phyloP scores from a whole-genome alignment of 345 rosid species.

The Salix caprea region DNA sequence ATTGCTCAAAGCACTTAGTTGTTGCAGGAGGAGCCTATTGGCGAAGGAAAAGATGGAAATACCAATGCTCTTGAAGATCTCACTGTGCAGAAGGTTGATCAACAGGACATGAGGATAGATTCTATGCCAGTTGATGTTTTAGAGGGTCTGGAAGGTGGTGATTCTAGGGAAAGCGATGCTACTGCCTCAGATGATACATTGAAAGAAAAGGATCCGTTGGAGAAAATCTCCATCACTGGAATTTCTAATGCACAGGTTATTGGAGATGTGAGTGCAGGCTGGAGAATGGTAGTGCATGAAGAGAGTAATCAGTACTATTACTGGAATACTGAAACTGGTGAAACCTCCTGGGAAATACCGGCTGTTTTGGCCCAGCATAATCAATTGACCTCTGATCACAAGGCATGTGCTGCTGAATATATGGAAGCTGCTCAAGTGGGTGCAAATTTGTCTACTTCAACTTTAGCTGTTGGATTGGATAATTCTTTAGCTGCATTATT shows the following conservation, averaged over 20 bases:
- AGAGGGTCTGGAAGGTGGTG: conserved; percentile 26
- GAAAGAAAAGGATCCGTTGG: conserved; percentile 34
- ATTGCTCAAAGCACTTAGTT: conserved; percentile 13
- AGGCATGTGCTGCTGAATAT: conserved; percentile 28
- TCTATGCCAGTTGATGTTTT: conserved; percentile 24
- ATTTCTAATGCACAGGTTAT: conserved; percentile 38
- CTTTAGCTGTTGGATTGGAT: conserved; percentile 24
- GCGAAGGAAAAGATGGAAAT: conserved; percentile 33
- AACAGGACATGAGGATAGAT: conserved; percentile 31
- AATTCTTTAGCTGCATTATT: conserved; percentile 28
- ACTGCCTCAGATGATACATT: conserved; percentile 23
- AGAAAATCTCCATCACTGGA: conserved; percentile 35
- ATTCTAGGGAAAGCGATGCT: conserved; percentile 27
- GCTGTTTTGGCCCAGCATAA: conserved; percentile 42
- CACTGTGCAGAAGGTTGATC: conserved; percentile 22
- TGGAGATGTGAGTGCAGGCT: conserved; percentile 50
- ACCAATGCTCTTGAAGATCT: conserved; percentile 27
- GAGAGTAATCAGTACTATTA: conserved; percentile 85
- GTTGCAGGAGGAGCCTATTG: conserved; percentile 40
- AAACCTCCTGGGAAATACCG: conserved; percentile 96
- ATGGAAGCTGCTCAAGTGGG: conserved; percentile 27
- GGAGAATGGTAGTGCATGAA: conserved; percentile 89
- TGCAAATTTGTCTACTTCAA: conserved; percentile 25
- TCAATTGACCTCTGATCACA: conserved; percentile 23
- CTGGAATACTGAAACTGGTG: conserved; percentile 94